phyloP scores from a whole-genome alignment of 139 green algal species.

The Auxenochlorella protothecoides region DNA sequence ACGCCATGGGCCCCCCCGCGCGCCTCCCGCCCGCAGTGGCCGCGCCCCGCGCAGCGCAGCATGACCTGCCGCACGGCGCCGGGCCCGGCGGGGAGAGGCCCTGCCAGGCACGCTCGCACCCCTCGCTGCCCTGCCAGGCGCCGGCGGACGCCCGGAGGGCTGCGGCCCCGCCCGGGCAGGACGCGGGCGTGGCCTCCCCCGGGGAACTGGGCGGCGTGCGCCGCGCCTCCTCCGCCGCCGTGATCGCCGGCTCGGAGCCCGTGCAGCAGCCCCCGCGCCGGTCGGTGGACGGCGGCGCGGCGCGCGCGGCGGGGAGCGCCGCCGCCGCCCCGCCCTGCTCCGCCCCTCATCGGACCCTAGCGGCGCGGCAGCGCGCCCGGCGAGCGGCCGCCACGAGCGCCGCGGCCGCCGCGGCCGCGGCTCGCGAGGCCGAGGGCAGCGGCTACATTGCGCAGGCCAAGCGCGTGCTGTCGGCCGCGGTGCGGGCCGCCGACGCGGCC shows the following conservation, averaged over 20 bases:
- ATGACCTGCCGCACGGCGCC: neutral
- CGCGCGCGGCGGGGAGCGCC: no score
- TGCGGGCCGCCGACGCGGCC: slow-evolving; percentile 3
- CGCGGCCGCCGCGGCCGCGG: neutral
- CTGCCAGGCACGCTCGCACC: no score
- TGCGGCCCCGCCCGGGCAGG: no score
- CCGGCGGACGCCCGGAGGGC: no score
- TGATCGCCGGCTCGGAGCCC: no score
- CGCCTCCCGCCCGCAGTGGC: neutral
- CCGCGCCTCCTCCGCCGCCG: no score
- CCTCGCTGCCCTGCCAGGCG: no score
- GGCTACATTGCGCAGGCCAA: slow-evolving; percentile 34
- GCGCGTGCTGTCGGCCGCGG: slow-evolving; percentile 19
- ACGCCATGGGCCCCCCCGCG: slow-evolving; percentile 1
- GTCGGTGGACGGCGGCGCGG: no score
- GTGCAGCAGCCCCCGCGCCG: no score
- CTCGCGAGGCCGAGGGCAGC: neutral
- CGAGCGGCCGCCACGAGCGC: neutral
- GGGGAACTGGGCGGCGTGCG: no score
- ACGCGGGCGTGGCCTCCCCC: no score
- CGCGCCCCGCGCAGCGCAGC: neutral
- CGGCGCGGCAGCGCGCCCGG: neutral
- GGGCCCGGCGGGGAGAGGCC: neutral
- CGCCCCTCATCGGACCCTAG: neutral
- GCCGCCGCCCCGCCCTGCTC: neutral